These are phyloP conservation scores for Golubevia pallescens DNA, from an alignment of 1,284 basidiomycete genomes.

Conservation along the genomic window DNA sequence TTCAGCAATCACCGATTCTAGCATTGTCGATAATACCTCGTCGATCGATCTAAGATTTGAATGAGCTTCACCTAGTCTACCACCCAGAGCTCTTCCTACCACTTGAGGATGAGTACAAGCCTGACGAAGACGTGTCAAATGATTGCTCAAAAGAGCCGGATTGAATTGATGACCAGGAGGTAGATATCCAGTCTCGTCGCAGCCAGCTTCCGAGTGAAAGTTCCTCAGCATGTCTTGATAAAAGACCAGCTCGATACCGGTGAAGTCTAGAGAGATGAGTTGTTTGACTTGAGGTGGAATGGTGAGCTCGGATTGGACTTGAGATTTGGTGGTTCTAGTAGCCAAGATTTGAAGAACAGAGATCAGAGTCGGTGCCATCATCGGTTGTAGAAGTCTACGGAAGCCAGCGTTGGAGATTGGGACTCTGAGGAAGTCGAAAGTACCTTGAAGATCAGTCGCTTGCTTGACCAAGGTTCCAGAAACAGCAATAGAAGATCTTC, in stretches of 20 bases:
- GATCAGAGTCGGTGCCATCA: constrained; percentile 29
- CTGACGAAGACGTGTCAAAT: constrained; percentile 43
- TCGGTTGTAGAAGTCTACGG: background rate
- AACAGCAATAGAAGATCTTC: constrained; percentile 43
- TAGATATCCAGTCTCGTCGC: constrained; percentile 23
- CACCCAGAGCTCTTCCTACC: background rate
- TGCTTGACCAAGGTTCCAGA: constrained; percentile 52
- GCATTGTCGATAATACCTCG: constrained; percentile 53
- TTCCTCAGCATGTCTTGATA: constrained; percentile 30
- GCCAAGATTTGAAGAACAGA: constrained; percentile 33
- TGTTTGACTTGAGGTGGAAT: constrained; percentile 41
- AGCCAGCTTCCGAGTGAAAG: too few species aligned
- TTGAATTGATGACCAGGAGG: constrained; percentile 23
- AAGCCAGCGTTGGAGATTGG: constrained; percentile 13
- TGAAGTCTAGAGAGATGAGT: constrained; percentile 52
- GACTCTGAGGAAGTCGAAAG: constrained; percentile 45
- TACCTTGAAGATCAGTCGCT: constrained; percentile 33
- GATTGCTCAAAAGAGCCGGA: constrained; percentile 25
- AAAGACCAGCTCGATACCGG: constrained; percentile 48
- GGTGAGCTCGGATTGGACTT: constrained; percentile 46
- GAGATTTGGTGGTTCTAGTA: constrained; percentile 44
- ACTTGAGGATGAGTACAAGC: constrained; percentile 60
- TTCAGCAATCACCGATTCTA: constrained; percentile 35
- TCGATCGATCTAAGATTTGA: constrained; percentile 45
- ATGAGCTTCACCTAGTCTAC: background rate